Evolutionary conservation across 1,139 yeast genomes (phyloP), one percentile per base, ranked within the genome.

Genomic region (Debaryomyces sp.): DNA sequence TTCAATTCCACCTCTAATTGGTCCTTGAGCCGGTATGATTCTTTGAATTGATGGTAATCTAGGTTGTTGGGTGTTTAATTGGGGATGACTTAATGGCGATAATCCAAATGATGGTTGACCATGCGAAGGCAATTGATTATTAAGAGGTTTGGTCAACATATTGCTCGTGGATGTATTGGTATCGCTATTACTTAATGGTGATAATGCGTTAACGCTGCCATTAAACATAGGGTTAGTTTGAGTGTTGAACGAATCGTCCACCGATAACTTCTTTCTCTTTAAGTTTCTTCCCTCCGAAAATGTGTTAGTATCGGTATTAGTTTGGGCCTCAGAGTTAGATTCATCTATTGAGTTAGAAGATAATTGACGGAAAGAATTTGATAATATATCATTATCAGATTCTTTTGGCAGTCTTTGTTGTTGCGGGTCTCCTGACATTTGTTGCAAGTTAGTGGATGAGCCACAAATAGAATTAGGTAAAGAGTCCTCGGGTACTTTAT

Each of bases 21-120:
- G 96, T 2, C 99, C 99, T 66, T 89, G 96, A 0, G 96, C 87
- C 0, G 99, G 99, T 50, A 94, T 91, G 12, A 94, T 87, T 54
- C 96, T 78, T 64, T 89, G 92, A 50, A 90, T 85, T 0, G 80
- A 69, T 2, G 94, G 92, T 21, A 72, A 54, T 42, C 57, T 64
- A 12, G 56, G 53, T 49, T 51, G 59, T 46, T 48, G 62, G 60
- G 45, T 47, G 41, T 43, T 42, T 24, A 34, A 39, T 26, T 45
- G 52, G 13, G 50, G 52, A 45, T 56, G 62, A 36, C 43, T 50
- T 26, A 58, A 48, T 2, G 58, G 57, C 5, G 64, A 59, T 18
- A 56, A 49, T 18, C 58, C 58, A 40, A 54, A 49, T 33, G 49
- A 54, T 23, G 33, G 46, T 10, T 37, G 52, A 41, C 38, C 39